These are phyloP conservation scores for Porodaedalea pini DNA, from an alignment of 1,284 basidiomycete genomes.

Conservation along the genomic window DNA sequence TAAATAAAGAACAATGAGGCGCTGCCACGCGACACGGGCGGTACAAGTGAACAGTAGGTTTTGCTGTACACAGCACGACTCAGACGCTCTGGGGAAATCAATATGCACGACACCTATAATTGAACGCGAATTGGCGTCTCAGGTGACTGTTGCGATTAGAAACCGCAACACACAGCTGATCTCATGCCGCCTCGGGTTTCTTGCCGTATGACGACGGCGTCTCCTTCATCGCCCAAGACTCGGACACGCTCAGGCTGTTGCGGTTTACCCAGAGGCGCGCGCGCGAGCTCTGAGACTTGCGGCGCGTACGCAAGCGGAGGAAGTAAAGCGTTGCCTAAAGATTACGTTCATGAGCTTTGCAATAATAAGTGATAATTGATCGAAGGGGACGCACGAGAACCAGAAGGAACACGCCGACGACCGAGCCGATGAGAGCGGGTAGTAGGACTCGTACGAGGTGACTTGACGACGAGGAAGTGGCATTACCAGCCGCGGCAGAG, in stretches of 20 bases:
- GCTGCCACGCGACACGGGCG: no score
- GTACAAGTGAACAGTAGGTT: no score
- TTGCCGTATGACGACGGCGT: background rate
- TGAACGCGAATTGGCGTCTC: no score
- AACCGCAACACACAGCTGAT: no score
- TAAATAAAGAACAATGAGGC: no score
- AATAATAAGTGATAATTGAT: background rate
- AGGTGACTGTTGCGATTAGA: no score
- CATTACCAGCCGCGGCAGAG: background rate
- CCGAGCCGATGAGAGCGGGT: slow-evolving; percentile 17
- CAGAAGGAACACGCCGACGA: slow-evolving; percentile 15
- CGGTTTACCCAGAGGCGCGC: slow-evolving; percentile 17
- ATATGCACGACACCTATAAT: no score
- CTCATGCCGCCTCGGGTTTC: background rate
- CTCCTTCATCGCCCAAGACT: slow-evolving; percentile 20
- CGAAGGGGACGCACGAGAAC: slow-evolving; percentile 8
- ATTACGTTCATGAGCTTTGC: background rate
- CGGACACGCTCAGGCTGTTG: slow-evolving; percentile 7
- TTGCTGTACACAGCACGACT: no score
- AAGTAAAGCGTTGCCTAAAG: slow-evolving; percentile 15
- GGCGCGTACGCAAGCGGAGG: slow-evolving; percentile 15
- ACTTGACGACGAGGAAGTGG: slow-evolving; percentile 6
- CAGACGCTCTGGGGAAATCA: no score
- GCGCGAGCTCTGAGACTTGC: slow-evolving; percentile 11
- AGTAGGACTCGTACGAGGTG: slow-evolving; percentile 10